Evolutionary conservation across 2,329 filamentous ascomycete species (phyloP), one percentile per base, ranked within the genome.

Genomic region (Colletotrichum coccodes): DNA sequence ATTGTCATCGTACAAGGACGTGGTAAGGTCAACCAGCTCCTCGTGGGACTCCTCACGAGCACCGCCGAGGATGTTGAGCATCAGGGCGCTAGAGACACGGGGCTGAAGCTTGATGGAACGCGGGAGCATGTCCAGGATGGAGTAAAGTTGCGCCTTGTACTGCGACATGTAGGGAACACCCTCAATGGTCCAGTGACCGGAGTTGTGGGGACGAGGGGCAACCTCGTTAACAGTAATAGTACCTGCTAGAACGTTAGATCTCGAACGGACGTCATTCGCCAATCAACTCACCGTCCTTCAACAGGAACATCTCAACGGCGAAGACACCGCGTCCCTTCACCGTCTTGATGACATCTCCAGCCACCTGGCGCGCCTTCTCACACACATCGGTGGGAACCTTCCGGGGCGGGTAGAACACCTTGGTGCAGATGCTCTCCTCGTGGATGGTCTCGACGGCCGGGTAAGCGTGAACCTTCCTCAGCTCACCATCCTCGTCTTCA

Each of bases 161-260:
- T 99, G 96, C 0, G 94, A 97, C 82, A 91, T 86, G 69, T 95
- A 89, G 0, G 91, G 90, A 56, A 96, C 94, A 4, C 94, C 93
- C 82, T 99, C 95, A 72, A 98, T 98, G 3, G 93, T 97, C 81
- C 95, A 95, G 81, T 98, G 96, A 0, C 96, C 96, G 0, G 94
- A 97, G 83, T 98, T 98, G 82, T 98, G 95, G 32, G 66, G 70
- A 64, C 70, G 56, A 70, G 93, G 94, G 0, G 94, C 94, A 71
- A 97, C 92, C 81, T 97, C 94, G 79, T 97, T 97, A 74, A 98
- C 87, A 66, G 97, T 82, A 2, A 97, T 85, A 1, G 84, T 83
- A 67, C 86, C 84, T 85, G 57, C n/a, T 16, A 2, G 28, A 28
- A 8, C 14, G 66, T 70, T 34, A 71, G 62, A 32, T 50, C 18